Base-by-base conservation (phyloP, 768 basidiomycete species). In the Terana coerulea region DNA sequence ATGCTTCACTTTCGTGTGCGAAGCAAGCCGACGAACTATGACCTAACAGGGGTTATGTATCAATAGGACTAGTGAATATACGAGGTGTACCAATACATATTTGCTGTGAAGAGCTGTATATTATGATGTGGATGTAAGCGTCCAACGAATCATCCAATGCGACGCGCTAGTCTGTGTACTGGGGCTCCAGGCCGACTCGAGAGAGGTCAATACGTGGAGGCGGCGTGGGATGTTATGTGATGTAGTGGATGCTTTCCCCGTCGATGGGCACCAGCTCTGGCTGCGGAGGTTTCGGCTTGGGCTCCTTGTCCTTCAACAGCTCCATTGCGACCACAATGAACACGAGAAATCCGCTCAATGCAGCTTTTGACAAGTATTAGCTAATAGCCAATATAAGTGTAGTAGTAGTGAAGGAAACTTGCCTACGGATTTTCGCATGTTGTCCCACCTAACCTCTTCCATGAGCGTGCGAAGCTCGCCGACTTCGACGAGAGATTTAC, bases 391-490 rank as follows among this genome's bases (percentile, higher is more conserved):
- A 14, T 28, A 35, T 34, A 4, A 30, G 19, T 17, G 39, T 15
- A 6, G 22, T 19, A 45, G 15, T 10, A 34, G 6, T 39, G 43
- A 17, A 14, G 41, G 6, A 24, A 15, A 78, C 82, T 66, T 59
- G 88, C 89, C 72, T 48, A 93, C 88, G 49, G 88, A 84, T 52
- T 83, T 81, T 45, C 88, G 82, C 83, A 91, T 90, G 54, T 90
- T 93, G 59, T 90, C 80, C 91, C 91, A 93, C 62, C 85, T 89
- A 28, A 86, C 83, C 60, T 91, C 88, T 64, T 93, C 91, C 49
- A 91, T 85, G 46, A 77, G 79, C 1, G 90, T 87, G 12, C 88
- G 80, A 39, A 91, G 75, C 60, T 92, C 91, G 53, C 88, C 88
- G 41, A 91, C 69, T 43, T 69, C 76, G 43, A 92, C 80, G 46